Base-by-base conservation (phyloP, 2,329 filamentous ascomycete species). In the Elsinoe fawcettii region DNA sequence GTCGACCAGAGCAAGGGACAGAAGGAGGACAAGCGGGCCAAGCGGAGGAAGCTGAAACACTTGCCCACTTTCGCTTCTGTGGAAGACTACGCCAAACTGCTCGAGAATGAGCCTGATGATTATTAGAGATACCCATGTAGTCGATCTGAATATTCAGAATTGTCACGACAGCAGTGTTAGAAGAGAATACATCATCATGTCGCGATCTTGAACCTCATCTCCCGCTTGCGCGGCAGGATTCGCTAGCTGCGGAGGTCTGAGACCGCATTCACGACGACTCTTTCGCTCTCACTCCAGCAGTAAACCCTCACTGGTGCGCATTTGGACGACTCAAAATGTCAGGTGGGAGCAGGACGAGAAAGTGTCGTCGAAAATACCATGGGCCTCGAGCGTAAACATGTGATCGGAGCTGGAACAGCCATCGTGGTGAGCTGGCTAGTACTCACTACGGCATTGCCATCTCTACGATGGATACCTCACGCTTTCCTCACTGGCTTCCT, bases 41-140 rank as follows among this genome's bases (percentile, higher is more conserved):
- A 87, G 75, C 85, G 81, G 75, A 90, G 86, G 79, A 89, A 89
- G 75, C 78, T 97, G 71, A 96, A 90, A 80, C 83, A 84, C 62
- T 76, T 99, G 64, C 93, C 93, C 5, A 95, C 84, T 34, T 99
- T 99, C 75, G 93, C 95, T 18, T 95, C 89, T 30, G 87, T 81
- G 30, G 93, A 97, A 56, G 93, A 97, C 70, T 99, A 97, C 71
- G 92, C 90, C 14, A 87, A 87, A 65, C 79, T 71, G 62, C 59
- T 71, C 43, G 61, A 60, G 27, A 59, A 61, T 44, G 63, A 64
- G 56, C 60, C 60, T 16, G 62, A 65, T 30, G 66, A 56, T 9
- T 56, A 56, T 32, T 56, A 34, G 43, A 56, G 54, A 56, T 56
- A 56, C 54, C 54, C 54, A 36, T 39, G 14, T 39, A 37, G 32